These are phyloP conservation scores for Penicillium lividum DNA, from an alignment of 495 filamentous ascomycete genomes.

Conservation along the genomic window DNA sequence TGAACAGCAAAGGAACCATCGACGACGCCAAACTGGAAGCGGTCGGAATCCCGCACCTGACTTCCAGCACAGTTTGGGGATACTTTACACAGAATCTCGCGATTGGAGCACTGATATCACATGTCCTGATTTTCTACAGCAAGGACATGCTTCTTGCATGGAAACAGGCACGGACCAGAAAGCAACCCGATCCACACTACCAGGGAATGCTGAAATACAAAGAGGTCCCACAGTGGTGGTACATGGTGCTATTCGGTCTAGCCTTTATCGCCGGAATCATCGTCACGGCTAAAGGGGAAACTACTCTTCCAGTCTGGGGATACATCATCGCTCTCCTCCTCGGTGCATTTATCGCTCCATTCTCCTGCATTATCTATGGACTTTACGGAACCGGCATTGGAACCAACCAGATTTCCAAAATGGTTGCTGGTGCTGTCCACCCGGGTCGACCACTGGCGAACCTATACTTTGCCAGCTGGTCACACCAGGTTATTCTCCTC, in stretches of 20 bases:
- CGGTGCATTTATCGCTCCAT: slow-evolving; percentile 29
- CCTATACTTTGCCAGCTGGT: slow-evolving; percentile 41
- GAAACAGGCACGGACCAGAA: slow-evolving; percentile 24
- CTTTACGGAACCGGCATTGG: slow-evolving; percentile 31
- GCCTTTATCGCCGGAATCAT: slow-evolving; percentile 45
- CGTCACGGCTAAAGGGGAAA: slow-evolving; percentile 43
- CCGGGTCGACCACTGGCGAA: slow-evolving; percentile 44
- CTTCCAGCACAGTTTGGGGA: slow-evolving; percentile 20
- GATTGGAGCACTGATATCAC: slow-evolving; percentile 32
- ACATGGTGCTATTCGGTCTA: slow-evolving; percentile 30
- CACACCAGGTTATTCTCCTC: slow-evolving; percentile 30
- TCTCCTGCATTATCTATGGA: slow-evolving; percentile 28
- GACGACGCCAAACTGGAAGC: slow-evolving; percentile 22
- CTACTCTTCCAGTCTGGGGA: slow-evolving; percentile 55
- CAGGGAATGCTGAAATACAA: slow-evolving; percentile 47
- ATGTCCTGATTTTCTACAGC: slow-evolving; percentile 30
- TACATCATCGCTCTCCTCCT: slow-evolving; percentile 46
- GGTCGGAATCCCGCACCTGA: slow-evolving; percentile 29
- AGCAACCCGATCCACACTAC: slow-evolving; percentile 45
- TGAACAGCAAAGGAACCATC: slow-evolving; percentile 35
- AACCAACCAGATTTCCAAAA: slow-evolving; percentile 35
- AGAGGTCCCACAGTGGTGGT: slow-evolving; percentile 47
- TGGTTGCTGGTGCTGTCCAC: slow-evolving; percentile 32
- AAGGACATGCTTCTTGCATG: slow-evolving; percentile 30
- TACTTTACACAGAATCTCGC: slow-evolving; percentile 14